Base-by-base conservation (phyloP, 2,329 filamentous ascomycete species). In the Myriangium duriaei region DNA sequence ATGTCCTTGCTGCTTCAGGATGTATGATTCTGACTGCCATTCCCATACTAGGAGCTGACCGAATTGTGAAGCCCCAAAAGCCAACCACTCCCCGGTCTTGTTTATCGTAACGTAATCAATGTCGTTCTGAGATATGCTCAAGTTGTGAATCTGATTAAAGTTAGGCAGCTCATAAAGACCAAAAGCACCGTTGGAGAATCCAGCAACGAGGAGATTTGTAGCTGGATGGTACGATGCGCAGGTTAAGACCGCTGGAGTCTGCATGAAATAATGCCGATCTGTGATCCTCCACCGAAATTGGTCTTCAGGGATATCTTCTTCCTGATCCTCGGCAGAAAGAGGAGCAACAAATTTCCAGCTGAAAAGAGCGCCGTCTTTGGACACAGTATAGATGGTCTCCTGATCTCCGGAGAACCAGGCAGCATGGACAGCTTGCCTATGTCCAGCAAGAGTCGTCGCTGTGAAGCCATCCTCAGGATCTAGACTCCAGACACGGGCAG, bases 11-110 rank as follows among this genome's bases (percentile, higher is more conserved):
- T 98, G 91, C 62, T 98, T 98, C 33, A 98, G 67, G 42, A 98
- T 92, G 59, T 98, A 98, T 4, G 88, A 96, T 60, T 98, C 92
- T 0, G 91, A 98, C 56, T 96, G 88, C 87, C 92, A 98, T 58
- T 98, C 91, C 91, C 91, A 98, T 3, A 98, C 91, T 3, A 98
- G 65, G n/a, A 98, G 68, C 56, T 98, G 91, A 1, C 92, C 92
- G 4, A 94, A 71, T 51, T 92, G 92, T 2, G 91, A 93, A 1
- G 92, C 91, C 11, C 88, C 91, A 57, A 98, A 95, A 0, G 92
- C 92, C 14, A 98, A 66, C 91, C 91, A 98, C 63, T 96, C 88
- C 37, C 91, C 91, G 19, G 80, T 83, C 57, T 83, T 81, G 63
- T 96, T 98, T 54, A 95, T 85, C 0, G 86, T 84, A 40, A 96